Base-by-base conservation (phyloP, 495 filamentous ascomycete genomes). In the Pseudotulostoma volvatum region DNA sequence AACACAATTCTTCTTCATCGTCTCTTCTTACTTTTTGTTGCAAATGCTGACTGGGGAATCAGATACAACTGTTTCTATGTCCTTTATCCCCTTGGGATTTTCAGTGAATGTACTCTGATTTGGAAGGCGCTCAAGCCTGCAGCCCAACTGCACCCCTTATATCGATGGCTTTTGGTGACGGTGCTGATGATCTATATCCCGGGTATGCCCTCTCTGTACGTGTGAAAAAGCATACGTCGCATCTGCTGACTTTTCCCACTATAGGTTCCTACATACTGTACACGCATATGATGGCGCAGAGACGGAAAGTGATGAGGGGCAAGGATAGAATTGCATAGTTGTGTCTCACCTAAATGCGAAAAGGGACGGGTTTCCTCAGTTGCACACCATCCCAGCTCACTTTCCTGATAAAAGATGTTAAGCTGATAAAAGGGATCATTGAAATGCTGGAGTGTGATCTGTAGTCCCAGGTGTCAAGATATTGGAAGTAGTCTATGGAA, bases 241-340 rank as follows among this genome's bases (percentile, higher is more conserved):
- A n/a, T n/a, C n/a, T n/a, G n/a, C n/a, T n/a, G n/a, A n/a, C n/a
- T n/a, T n/a, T n/a, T n/a, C n/a, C 38, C 20, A 1, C 33, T 46
- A 7, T 48, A 90, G 87, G 86, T 15, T 78, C 81, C 16, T 88
- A 86, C 47, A 72, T 92, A 37, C 67, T 96, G 40, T 96, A 85
- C 52, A 81, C 81, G 16, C 81, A 96, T 59, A 96, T 97, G 90
- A 81, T 96, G 58, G 61, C 66, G 33, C 92, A 96, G 68, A 66
- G 88, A 44, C 66, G 75, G 37, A 92, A 81, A 73, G 70, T 79
- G 42, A 69, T 79, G 63, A 67, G 65, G 47, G 69, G 67, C 32
- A 70, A 77, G 49, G 50, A 41, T 11, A 38, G 40, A 46, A 51
- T 20, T 16, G 51, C 56, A 42, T 59, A 53, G 23, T 21, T 23